A percentile compares a stretch with the other conserved stretches of the same genome.
Conservation (phyloP, 2,329 filamentous ascomycete genomes). For the Stachybotrys echinatus region DNA sequence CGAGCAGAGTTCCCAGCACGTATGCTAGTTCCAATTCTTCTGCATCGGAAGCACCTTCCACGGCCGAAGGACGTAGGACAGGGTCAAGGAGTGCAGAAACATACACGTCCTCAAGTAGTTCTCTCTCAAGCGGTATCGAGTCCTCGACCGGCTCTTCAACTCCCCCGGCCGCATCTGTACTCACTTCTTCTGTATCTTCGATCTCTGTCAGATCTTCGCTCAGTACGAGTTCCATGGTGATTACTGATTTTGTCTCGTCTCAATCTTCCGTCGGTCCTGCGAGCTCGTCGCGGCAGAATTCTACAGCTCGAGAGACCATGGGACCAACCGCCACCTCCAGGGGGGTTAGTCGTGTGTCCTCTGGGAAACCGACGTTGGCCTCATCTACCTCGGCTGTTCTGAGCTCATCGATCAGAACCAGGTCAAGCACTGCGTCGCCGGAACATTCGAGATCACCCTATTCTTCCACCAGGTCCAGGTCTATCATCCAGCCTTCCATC, state of each 20-base stretch:
- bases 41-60: not conserved
- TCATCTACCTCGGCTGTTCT: too few species aligned
- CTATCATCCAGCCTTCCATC: not conserved
- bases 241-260: too few species aligned
- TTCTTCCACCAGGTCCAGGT: not conserved
- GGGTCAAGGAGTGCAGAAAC: not conserved
- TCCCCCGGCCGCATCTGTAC: not conserved
- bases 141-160: not conserved
- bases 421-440: not conserved
- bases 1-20: too few species aligned
- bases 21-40: too few species aligned
- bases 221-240: too few species aligned
- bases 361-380: too few species aligned
- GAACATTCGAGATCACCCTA: not conserved
- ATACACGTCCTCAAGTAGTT: not conserved
- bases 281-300: too few species aligned
- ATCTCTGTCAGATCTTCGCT: not conserved
- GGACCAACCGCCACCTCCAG: too few species aligned
- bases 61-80: not conserved
- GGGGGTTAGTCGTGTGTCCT: too few species aligned
- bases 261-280: too few species aligned
- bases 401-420: too few species aligned
- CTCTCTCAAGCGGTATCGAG: not conserved
- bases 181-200: not conserved
- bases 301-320: too few species aligned